Conservation (phyloP, 345 rosid species). For the Syzygium grande region DNA sequence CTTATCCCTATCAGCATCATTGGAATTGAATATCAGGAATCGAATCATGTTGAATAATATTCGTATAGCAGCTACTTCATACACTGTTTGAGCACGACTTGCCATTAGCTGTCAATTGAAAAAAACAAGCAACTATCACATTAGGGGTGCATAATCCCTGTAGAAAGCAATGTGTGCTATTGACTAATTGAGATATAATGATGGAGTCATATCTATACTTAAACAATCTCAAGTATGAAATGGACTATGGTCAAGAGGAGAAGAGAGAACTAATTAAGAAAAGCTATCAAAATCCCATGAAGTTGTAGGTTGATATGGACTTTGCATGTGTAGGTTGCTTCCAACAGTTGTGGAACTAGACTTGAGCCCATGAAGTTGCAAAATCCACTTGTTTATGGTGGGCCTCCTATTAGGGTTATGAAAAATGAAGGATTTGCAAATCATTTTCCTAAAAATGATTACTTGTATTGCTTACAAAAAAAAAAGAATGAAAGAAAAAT, state of each 20-base stretch:
- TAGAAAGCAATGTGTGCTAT: background rate
- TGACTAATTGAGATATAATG: background rate
- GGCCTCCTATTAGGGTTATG: background rate
- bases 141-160: background rate
- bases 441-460: no score
- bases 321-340: constrained; percentile 23
- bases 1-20: background rate
- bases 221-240: background rate
- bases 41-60: background rate
- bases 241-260: background rate
- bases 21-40: background rate
- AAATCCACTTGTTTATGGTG: background rate
- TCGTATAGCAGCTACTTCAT: background rate
- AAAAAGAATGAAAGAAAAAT: no score
- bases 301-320: background rate
- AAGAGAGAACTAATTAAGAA: background rate
- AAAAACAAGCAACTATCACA: background rate
- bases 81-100: background rate
- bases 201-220: background rate
- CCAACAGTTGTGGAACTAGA: constrained; percentile 16
- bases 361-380: background rate
- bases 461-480: no score
- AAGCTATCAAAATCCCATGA: background rate
- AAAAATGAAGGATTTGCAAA: no score
- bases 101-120: background rate